A percentile compares a stretch with the other conserved stretches of the same genome.
phyloP scores from a whole-genome alignment of 495 filamentous ascomycete species.

The Penicillium samsonianum region DNA sequence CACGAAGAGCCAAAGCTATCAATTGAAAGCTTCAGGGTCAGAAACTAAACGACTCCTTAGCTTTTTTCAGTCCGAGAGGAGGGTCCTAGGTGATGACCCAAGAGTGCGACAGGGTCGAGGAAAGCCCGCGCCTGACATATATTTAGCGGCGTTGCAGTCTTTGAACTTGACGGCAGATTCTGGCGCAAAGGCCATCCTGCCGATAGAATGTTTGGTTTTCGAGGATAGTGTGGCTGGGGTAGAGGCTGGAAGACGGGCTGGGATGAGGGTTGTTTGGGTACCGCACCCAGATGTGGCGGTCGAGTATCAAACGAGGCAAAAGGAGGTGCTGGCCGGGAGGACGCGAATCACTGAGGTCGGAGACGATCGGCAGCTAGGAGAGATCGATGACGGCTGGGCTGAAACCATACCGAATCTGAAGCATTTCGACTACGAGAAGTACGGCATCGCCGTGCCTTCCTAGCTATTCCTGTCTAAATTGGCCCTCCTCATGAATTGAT shows the following conservation, averaged over 20 bases:
- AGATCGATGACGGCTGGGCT: constrained; percentile 39
- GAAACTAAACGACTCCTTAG: constrained; percentile 16
- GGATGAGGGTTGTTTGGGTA: constrained; percentile 49
- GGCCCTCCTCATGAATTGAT: too few species aligned
- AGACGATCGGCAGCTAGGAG: constrained; percentile 28
- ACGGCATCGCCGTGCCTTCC: too few species aligned
- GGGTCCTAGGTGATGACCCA: constrained; percentile 39
- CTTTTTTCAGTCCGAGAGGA: constrained; percentile 17
- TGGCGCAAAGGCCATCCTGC: constrained; percentile 21
- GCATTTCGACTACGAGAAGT: constrained; percentile 31
- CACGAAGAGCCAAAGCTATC: constrained; percentile 19
- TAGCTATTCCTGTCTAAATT: too few species aligned
- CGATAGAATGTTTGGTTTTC: constrained; percentile 46
- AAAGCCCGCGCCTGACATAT: constrained; percentile 45
- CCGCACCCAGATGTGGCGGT: constrained; percentile 36
- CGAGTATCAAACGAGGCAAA: constrained; percentile 30
- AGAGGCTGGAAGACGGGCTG: constrained; percentile 44
- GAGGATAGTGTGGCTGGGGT: constrained; percentile 47
- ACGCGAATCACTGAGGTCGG: constrained; percentile 24
- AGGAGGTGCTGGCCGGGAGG: constrained; percentile 36
- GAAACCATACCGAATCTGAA: constrained; percentile 36
- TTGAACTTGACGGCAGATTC: constrained; percentile 24
- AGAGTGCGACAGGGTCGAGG: constrained; percentile 28
- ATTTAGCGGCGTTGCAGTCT: constrained; percentile 36
- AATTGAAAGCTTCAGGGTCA: constrained; percentile 21